A percentile compares a stretch with the other conserved stretches of the same genome.
phyloP scores from a whole-genome alignment of 768 basidiomycete species.

The Tulasnella sp. region DNA sequence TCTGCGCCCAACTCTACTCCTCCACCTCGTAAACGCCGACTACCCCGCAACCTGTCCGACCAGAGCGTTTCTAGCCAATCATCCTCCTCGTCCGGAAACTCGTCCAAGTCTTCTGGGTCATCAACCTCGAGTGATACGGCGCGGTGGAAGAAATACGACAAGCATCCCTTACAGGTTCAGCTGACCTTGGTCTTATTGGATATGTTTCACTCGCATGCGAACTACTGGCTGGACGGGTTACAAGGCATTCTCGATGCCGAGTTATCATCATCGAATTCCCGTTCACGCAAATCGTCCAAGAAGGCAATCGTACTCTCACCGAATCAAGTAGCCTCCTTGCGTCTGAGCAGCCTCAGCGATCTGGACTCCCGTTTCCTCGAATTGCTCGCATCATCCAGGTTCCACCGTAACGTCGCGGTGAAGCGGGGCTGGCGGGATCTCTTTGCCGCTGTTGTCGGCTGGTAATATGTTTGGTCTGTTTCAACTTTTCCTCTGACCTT shows the following conservation, averaged over 20 bases:
- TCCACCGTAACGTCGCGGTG: constrained; percentile 27
- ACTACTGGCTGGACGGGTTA: constrained; percentile 42
- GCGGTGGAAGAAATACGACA: constrained; percentile 23
- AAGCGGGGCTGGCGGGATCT: constrained; percentile 39
- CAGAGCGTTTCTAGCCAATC: neutral
- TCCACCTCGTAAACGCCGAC: neutral
- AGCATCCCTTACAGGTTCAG: constrained; percentile 25
- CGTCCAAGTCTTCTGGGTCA: neutral
- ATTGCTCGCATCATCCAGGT: constrained; percentile 43
- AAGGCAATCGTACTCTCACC: constrained; percentile 36
- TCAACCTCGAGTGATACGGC: neutral
- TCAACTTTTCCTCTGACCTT: too few species aligned
- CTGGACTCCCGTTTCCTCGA: constrained; percentile 64
- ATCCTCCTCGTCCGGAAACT: neutral
- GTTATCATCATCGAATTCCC: constrained; percentile 22
- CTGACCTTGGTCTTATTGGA: constrained; percentile 50
- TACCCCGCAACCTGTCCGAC: neutral
- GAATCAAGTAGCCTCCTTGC: constrained; percentile 52
- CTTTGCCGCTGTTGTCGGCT: constrained; percentile 34
- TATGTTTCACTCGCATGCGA: constrained; percentile 52
- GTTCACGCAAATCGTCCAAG: neutral
- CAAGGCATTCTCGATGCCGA: constrained; percentile 19
- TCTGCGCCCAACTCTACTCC: neutral
- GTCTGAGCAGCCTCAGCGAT: constrained; percentile 59
- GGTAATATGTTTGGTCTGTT: too few species aligned